Conservation (phyloP, 148 eudicot genomes). For the Linanthus parryae region DNA sequence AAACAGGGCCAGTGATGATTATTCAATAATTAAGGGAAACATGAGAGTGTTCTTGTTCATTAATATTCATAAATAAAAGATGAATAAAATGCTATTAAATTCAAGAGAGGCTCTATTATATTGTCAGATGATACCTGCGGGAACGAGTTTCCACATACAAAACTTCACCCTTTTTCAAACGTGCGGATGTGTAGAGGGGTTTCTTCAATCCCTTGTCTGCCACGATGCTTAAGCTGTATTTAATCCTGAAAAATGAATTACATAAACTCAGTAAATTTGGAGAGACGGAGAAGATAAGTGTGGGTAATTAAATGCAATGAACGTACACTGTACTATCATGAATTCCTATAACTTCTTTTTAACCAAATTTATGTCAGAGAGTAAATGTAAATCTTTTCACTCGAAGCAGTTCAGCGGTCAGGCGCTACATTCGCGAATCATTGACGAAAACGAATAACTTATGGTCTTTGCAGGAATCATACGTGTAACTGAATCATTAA, state of each 20-base stretch:
- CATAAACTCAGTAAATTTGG: background rate
- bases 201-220: slow-evolving; percentile 97
- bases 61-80: background rate
- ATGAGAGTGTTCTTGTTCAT: background rate
- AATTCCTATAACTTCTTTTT: too few species aligned
- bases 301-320: too few species aligned
- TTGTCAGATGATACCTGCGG: slow-evolving; percentile 46
- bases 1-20: too few species aligned
- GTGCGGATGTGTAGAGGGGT: slow-evolving; percentile 85
- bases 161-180: slow-evolving; percentile 97
- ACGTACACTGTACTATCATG: too few species aligned
- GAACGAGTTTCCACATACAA: slow-evolving; percentile 85
- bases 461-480: too few species aligned
- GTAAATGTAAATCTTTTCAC: too few species aligned
- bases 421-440: too few species aligned
- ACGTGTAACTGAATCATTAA: too few species aligned
- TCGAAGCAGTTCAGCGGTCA: too few species aligned
- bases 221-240: slow-evolving; percentile 84
- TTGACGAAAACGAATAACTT: too few species aligned
- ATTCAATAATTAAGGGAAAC: too few species aligned
- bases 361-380: too few species aligned
- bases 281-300: background rate
- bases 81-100: background rate
- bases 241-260: slow-evolving; percentile 48
- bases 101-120: background rate